Evolutionary conservation across 768 basidiomycete genomes (phyloP).

Genomic region (Mycena albidolilacea): DNA sequence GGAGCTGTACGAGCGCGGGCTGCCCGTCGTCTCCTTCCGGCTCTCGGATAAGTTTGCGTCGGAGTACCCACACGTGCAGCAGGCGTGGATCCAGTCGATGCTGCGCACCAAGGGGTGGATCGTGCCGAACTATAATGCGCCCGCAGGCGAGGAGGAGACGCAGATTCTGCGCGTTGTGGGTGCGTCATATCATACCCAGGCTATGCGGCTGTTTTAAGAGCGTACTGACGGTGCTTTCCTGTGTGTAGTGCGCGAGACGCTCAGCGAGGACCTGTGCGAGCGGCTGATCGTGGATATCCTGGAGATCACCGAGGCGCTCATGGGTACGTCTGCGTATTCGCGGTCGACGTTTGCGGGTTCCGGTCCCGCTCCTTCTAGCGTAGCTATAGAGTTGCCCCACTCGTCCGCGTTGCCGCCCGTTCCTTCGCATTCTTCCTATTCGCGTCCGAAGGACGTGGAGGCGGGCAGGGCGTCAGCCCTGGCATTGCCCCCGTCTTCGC

Average conservation of each 20-base stretch:
- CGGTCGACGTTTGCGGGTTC: constrained; percentile 31
- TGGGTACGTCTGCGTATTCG: constrained; percentile 52
- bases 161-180: constrained; percentile 75
- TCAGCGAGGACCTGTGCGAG: constrained; percentile 67
- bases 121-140: constrained; percentile 72
- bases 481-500: not conserved
- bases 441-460: constrained; percentile 4
- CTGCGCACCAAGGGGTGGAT: constrained; percentile 61
- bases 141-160: constrained; percentile 63
- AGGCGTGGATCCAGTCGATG: constrained; percentile 62
- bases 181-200: constrained; percentile 39
- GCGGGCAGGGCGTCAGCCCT: not conserved
- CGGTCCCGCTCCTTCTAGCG: constrained; percentile 1
- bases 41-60: constrained; percentile 67
- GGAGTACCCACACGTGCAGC: constrained; percentile 68
- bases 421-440: constrained; percentile 30
- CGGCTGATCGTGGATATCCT: constrained; percentile 67
- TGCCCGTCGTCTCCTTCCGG: constrained; percentile 76
- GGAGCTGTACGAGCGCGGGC: constrained; percentile 63
- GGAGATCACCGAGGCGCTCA: constrained; percentile 62
- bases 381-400: constrained; percentile 18
- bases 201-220: constrained; percentile 36
- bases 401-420: constrained; percentile 25
- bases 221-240: constrained; percentile 45
- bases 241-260: constrained; percentile 64